Base-by-base conservation (phyloP, 2,329 filamentous ascomycete genomes). In the Cylindrodendrum hubeiense region DNA sequence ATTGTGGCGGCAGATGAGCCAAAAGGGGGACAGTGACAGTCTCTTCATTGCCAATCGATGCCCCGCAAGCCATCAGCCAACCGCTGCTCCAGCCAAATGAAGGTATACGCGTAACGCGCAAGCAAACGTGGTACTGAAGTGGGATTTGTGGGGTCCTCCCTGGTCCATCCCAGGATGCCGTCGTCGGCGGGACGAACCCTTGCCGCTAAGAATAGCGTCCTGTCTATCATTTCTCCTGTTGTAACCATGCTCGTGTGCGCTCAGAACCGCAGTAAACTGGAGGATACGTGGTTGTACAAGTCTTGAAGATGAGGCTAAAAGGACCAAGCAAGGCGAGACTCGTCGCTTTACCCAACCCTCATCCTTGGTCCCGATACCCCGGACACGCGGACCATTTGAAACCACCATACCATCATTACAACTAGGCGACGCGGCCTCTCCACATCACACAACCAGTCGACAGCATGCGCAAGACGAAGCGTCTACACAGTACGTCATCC, bases 361-460 rank as follows among this genome's bases (percentile, higher is more conserved):
- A 10, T 8, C 15, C 17, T 39, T 28, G 15, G 24, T 24, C 34
- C 4, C 15, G 34, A 15, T 52, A 24, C 41, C 33, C 24, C 49
- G 43, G 22, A 37, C 28, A 46, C 19, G 47, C 34, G 57, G 37
- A 17, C 15, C 37, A 39, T 24, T 26, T 22, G 30, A 9, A 24
- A 19, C 12, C 21, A 19, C 52, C 10, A n/a, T 24, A 44, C 49
- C 58, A 43, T 43, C 22, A 30, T 49, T 47, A 41, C 33, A 46
- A 47, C 41, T 41, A n/a, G 58, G 50, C 58, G 43, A 61, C 58
- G 58, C 50, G 58, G 50, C 58, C 58, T 61, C 58, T 61, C 58
- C 58, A 61, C 58, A 47, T 19, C 39, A 21, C 33, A 49, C 21
- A 47, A 33, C 26, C 41, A 30, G 33, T 13, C 22, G 34, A 30